Evolutionary conservation across 176 grass and related monocot species (phyloP), one percentile per base, ranked within the genome.

Genomic region (Alopecurus myosuroides): DNA sequence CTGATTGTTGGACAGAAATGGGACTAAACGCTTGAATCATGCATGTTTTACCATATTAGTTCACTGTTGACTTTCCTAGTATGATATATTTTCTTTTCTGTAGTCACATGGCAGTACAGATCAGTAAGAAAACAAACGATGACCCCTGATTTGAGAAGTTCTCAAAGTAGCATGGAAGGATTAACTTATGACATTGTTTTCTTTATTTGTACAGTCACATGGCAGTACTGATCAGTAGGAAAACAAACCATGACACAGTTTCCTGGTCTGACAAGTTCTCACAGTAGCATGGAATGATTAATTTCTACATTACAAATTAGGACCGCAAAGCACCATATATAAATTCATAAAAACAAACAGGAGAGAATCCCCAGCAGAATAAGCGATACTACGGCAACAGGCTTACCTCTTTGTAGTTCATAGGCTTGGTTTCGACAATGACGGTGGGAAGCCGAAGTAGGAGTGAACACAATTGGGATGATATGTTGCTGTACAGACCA

Each of bases 371-470:
- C 45, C 17, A 56, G 1, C 19, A 60, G 10, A 41, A 18, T 28
- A 14, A 57, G 17, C 22, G 31, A 20, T 10, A 19, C 2, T 56
- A 40, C 20, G n/a, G 9, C 13, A 71, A 2, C 7, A 62, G 49
- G 10, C 22, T 74, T 86, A 86, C 85, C 55, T 28, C 0, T 80
- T 81, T 26, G 23, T 4, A 45, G 23, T 45, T 45, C 67, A 86
- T 23, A 86, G 35, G 17, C 67, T 74, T 10, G 76, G 51, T 50
- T 71, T 62, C 9, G 53, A 26, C 22, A 71, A 64, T 11, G 85
- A 70, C 15, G 77, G 67, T 23, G 55, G 19, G 56, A 74, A 81
- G 11, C 67, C 67, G 0, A 63, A 81, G 55, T 80, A 86, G 0
- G 68, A 13, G 5, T 17, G 11, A 5, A 51, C 33, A 52, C n/a